Conservation (phyloP, 2,329 filamentous ascomycete species). For the Chrysoporthe cubensis region DNA sequence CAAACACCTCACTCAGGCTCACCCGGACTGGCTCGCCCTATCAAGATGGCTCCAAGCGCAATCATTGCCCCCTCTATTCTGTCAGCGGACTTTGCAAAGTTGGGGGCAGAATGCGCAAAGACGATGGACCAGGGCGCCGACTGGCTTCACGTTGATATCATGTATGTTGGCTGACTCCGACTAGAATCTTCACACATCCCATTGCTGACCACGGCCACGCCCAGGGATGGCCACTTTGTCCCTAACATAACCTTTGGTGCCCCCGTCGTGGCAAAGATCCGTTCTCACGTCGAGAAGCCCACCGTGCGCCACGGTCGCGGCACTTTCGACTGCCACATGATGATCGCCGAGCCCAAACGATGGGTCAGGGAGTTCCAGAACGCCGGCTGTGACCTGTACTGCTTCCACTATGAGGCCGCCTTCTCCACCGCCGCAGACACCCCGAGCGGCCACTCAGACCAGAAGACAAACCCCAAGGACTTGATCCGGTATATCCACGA, state of each 20-base stretch:
- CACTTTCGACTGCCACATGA: slow-evolving; percentile 99
- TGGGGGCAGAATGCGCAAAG: slow-evolving; percentile 82
- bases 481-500: slow-evolving; percentile 91
- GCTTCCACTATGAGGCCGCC: slow-evolving; percentile 98
- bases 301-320: slow-evolving; percentile 73
- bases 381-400: slow-evolving; percentile 97
- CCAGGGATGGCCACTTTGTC: slow-evolving; percentile 96
- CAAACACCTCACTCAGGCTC: background rate
- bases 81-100: slow-evolving; percentile 89
- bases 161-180: slow-evolving; percentile 44
- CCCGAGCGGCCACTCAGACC: slow-evolving; percentile 69
- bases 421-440: slow-evolving; percentile 83
- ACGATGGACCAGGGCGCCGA: slow-evolving; percentile 88
- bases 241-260: slow-evolving; percentile 98
- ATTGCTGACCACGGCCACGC: background rate
- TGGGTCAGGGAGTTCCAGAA: slow-evolving; percentile 96
- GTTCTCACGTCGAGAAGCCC: slow-evolving; percentile 80
- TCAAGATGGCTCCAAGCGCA: slow-evolving; percentile 79
- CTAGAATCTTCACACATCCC: slow-evolving; percentile 26
- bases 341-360: slow-evolving; percentile 99
- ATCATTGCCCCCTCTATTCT: slow-evolving; percentile 98
- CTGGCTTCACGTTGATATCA: slow-evolving; percentile 95
- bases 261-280: slow-evolving; percentile 92
- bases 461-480: slow-evolving; percentile 79
- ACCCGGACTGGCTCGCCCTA: background rate